Base-by-base conservation (phyloP, 257 asterid genomes). In the Petrea volubilis region DNA sequence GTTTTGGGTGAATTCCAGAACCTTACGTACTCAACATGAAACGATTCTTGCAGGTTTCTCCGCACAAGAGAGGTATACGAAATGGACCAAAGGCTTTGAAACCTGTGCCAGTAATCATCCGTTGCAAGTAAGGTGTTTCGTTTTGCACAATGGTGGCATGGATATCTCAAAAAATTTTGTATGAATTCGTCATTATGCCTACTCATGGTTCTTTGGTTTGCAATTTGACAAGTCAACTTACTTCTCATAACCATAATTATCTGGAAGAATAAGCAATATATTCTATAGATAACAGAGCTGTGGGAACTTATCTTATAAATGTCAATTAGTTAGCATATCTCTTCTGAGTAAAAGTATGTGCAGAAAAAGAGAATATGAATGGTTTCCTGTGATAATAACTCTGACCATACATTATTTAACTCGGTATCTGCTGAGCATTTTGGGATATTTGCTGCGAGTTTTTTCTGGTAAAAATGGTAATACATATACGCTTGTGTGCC, bases 1-100 rank as follows among this genome's bases (percentile, higher is more conserved):
- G 66, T 51, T 43, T 58, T 63, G 15, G 13, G 40, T 29, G 8
- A 52, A 53, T 33, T 49, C 52, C 33, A 27, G 31, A 64, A 25
- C 38, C 52, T 46, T 29, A 66, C n/a, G 31, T 68, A 24, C 77
- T 64, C 47, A 6, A 28, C 55, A 56, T 67, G 72, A 67, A 67
- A 52, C 58, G 62, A 46, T 69, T 74, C 25, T n/a, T 84, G 75
- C 95, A 92, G 99, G 77, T 70, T 66, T 81, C 96, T 75, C 85
- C 78, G 33, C 97, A 92, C 88, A 95, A 87, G 87, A 90, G 82
- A 81, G 97, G 96, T 33, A 87, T 95, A 72, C 74, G 99, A 72
- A 95, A 95, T 80, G 99, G 97, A 77, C 99, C 99, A 9, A 95
- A 88, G 86, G 98, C 98, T 81, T 82, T 95, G 85, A 95, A 95